These are phyloP conservation scores for Alternaria postmessia DNA, from an alignment of 2,329 filamentous ascomycete species.

Conservation along the genomic window DNA sequence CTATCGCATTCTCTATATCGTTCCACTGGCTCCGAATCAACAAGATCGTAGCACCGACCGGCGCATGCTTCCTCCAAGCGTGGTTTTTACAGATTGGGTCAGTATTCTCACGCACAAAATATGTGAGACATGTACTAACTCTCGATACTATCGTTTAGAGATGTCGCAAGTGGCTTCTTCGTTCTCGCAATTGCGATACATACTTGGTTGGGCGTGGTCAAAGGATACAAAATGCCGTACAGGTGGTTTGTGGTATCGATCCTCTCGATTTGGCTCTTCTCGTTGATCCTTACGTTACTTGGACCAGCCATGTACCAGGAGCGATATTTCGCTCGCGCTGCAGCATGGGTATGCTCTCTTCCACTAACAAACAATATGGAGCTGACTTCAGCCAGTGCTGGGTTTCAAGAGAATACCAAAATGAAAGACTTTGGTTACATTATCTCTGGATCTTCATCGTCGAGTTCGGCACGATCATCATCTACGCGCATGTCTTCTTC, in stretches of 20 bases:
- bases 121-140: neutral
- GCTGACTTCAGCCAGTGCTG: constrained; percentile 53
- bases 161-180: constrained; percentile 62
- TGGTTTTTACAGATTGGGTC: constrained; percentile 59
- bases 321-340: constrained; percentile 58
- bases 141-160: constrained; percentile 34
- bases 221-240: constrained; percentile 57
- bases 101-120: neutral
- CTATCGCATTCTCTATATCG: constrained; percentile 59
- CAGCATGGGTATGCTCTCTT: constrained; percentile 51
- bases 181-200: constrained; percentile 64
- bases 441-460: constrained; percentile 64
- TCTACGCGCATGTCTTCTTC: constrained; percentile 60
- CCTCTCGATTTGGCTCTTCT: constrained; percentile 56
- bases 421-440: constrained; percentile 59
- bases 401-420: constrained; percentile 55
- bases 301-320: constrained; percentile 54
- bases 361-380: neutral
- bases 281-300: constrained; percentile 57
- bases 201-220: constrained; percentile 60
- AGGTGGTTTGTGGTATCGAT: constrained; percentile 56
- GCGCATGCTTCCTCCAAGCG: constrained; percentile 60
- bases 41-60: constrained; percentile 55
- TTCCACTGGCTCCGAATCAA: constrained; percentile 57
- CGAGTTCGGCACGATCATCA: constrained; percentile 60